Conservation (phyloP, 2,329 filamentous ascomycete genomes). For the Claviceps sp. region DNA sequence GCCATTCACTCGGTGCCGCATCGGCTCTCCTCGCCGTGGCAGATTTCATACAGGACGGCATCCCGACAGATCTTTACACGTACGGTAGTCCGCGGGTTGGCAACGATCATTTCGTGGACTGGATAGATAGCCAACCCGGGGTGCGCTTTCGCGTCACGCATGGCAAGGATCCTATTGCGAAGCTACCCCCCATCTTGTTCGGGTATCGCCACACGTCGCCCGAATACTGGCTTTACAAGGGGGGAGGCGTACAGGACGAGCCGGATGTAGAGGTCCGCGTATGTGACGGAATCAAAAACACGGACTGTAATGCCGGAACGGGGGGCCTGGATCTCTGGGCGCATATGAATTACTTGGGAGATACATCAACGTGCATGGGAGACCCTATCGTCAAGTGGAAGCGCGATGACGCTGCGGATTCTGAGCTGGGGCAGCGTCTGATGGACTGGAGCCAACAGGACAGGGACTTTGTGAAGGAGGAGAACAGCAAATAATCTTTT, state of each 20-base stretch:
- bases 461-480: background rate
- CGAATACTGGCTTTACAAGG: slow-evolving; percentile 49
- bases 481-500: background rate
- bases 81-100: slow-evolving; percentile 58
- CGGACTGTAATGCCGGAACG: slow-evolving; percentile 37
- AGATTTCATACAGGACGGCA: slow-evolving; percentile 36
- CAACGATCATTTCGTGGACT: slow-evolving; percentile 39
- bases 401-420: slow-evolving; percentile 17
- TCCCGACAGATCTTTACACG: slow-evolving; percentile 43
- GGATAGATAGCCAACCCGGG: slow-evolving; percentile 38
- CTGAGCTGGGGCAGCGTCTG: slow-evolving; percentile 25
- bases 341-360: slow-evolving; percentile 36
- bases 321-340: slow-evolving; percentile 28
- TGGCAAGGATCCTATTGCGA: slow-evolving; percentile 51
- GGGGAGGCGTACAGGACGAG: slow-evolving; percentile 22
- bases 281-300: slow-evolving; percentile 35
- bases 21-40: slow-evolving; percentile 47
- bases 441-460: slow-evolving; percentile 9
- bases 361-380: slow-evolving; percentile 26
- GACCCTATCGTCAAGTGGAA: slow-evolving; percentile 12
- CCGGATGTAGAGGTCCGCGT: slow-evolving; percentile 26
- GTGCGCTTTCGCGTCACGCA: slow-evolving; percentile 53
- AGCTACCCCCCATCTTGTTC: slow-evolving; percentile 46
- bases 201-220: slow-evolving; percentile 54
- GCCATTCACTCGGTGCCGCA: slow-evolving; percentile 56